Evolutionary conservation across 2,329 filamentous ascomycete genomes (phyloP).

Genomic region (Ophiocordyceps sinensis): DNA sequence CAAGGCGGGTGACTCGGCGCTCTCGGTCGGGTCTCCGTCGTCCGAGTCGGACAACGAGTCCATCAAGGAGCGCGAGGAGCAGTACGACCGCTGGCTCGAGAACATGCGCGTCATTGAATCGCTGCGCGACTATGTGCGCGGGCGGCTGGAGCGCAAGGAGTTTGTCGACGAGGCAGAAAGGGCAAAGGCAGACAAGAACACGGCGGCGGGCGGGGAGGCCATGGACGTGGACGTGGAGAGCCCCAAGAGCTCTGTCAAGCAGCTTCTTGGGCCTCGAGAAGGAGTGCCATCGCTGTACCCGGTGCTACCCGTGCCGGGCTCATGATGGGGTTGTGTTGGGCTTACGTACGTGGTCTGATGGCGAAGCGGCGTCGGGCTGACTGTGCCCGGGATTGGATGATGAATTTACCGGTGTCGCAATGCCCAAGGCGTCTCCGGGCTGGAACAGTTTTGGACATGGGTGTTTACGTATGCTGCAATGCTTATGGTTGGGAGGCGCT

Average conservation of each 20-base stretch:
- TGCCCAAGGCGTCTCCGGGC: too few relatives aligned
- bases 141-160: conserved; percentile 41
- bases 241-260: conserved; percentile 11
- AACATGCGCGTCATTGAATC: conserved; percentile 51
- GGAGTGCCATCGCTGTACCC: conserved; percentile 24
- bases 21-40: conserved; percentile 36
- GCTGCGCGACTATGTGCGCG: conserved; percentile 41
- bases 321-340: background rate
- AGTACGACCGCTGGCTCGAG: conserved; percentile 50
- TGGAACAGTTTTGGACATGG: too few relatives aligned
- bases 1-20: conserved; percentile 26
- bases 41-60: conserved; percentile 40
- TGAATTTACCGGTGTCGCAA: too few relatives aligned
- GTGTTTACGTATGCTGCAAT: too few relatives aligned
- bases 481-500: too few relatives aligned
- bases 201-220: conserved; percentile 13
- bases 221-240: conserved; percentile 24
- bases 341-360: background rate
- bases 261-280: conserved; percentile 10
- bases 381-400: too few relatives aligned
- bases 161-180: conserved; percentile 25
- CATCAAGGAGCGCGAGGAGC: conserved; percentile 43
- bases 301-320: conserved; percentile 20
- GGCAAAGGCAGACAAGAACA: conserved; percentile 3
- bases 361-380: background rate